These are phyloP conservation scores for Clathrus columnatus DNA, from an alignment of 768 basidiomycete genomes.

Conservation along the genomic window DNA sequence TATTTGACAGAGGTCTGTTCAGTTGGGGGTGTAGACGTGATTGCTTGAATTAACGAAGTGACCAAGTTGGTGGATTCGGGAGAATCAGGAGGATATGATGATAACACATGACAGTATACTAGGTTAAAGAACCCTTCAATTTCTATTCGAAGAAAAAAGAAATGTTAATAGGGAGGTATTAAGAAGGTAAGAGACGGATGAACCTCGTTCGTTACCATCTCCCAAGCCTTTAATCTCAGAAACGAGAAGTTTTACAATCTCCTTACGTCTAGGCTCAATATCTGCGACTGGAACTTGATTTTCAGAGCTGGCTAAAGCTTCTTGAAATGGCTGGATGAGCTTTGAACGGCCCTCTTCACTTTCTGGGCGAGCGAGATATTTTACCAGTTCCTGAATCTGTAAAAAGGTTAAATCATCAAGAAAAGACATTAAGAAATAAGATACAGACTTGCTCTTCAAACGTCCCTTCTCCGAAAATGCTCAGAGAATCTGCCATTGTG, in stretches of 20 bases:
- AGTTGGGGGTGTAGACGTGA: slow-evolving; percentile 41
- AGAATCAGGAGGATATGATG: slow-evolving; percentile 46
- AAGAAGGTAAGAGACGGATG: slow-evolving; percentile 14
- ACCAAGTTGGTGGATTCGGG: slow-evolving; percentile 47
- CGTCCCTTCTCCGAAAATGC: slow-evolving; percentile 82
- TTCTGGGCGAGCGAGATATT: slow-evolving; percentile 57
- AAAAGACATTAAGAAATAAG: not conserved
- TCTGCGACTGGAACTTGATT: slow-evolving; percentile 46
- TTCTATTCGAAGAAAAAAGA: slow-evolving; percentile 38
- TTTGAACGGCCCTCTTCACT: slow-evolving; percentile 60
- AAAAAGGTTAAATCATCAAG: not conserved
- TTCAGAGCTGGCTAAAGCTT: slow-evolving; percentile 42
- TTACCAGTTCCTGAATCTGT: slow-evolving; percentile 71
- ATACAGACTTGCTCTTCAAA: slow-evolving; percentile 70
- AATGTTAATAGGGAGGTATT: not conserved
- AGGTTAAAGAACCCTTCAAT: slow-evolving; percentile 87
- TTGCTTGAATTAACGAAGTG: slow-evolving; percentile 40
- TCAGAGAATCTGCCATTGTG: slow-evolving; percentile 70
- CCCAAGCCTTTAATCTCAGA: slow-evolving; percentile 59
- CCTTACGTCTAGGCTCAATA: slow-evolving; percentile 42
- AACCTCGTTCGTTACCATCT: slow-evolving; percentile 72
- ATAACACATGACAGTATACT: slow-evolving; percentile 61
- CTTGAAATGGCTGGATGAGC: slow-evolving; percentile 59
- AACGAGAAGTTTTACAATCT: slow-evolving; percentile 51
- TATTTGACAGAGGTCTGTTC: slow-evolving; percentile 57